Percentiles rank a stretch among this genome's conserved stretches.
These are phyloP conservation scores for Puya raimondii DNA, from an alignment of 176 grass and related monocot genomes.

Conservation along the genomic window DNA sequence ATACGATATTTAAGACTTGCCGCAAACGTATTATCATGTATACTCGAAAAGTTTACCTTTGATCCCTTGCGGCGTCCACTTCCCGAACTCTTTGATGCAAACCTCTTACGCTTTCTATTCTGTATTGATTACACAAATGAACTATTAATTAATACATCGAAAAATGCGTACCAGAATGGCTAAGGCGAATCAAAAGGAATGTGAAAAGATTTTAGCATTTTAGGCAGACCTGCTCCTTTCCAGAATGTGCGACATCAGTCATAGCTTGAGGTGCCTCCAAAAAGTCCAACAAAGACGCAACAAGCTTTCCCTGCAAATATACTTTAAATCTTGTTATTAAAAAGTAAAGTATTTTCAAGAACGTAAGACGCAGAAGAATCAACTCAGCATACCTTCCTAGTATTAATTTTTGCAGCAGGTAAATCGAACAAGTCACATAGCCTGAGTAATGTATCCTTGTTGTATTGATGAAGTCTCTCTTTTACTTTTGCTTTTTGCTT, in stretches of 20 bases:
- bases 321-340: neutral
- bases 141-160: neutral
- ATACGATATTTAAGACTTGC: neutral
- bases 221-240: conserved; percentile 11
- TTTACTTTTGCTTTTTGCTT: conserved; percentile 33
- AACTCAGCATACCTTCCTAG: conserved; percentile 14
- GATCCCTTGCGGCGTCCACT: neutral
- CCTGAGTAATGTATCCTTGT: conserved; percentile 28
- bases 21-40: neutral
- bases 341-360: conserved; percentile 7
- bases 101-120: conserved; percentile 23
- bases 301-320: conserved; percentile 21
- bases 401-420: conserved; percentile 13
- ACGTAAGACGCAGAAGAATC: conserved; percentile 2
- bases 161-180: neutral
- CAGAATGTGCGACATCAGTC: conserved; percentile 13
- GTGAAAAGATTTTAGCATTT: neutral
- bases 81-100: conserved; percentile 8
- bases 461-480: conserved; percentile 34
- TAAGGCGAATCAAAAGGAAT: neutral
- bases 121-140: conserved; percentile 14
- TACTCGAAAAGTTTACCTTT: neutral
- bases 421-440: conserved; percentile 32
- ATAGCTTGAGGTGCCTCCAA: conserved; percentile 33
- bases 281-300: conserved; percentile 33